Percentiles rank a stretch among this genome's conserved stretches.
Evolutionary conservation across 2,329 filamentous ascomycete species (phyloP).

Genomic region (Colletotrichum tamarilloi): DNA sequence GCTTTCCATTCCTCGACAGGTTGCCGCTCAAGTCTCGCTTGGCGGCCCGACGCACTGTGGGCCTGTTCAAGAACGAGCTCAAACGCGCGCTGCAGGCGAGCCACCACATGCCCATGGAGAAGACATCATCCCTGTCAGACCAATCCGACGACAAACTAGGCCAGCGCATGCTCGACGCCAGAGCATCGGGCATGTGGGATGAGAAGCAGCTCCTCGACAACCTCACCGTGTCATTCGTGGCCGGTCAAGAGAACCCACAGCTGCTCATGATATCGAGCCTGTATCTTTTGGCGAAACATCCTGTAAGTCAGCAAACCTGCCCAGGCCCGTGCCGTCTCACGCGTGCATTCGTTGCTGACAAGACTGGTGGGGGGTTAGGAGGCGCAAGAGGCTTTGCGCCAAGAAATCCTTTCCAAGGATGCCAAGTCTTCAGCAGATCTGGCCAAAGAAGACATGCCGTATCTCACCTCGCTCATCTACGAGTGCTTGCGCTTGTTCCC

Average conservation of each 20-base stretch:
- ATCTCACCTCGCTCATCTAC: constrained; percentile 56
- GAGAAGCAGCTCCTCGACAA: constrained; percentile 54
- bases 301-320: constrained; percentile 33
- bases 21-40: constrained; percentile 41
- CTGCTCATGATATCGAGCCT: constrained; percentile 48
- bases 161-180: constrained; percentile 39
- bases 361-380: constrained; percentile 31
- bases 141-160: constrained; percentile 31
- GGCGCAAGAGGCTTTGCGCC: constrained; percentile 44
- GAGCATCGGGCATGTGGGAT: constrained; percentile 36
- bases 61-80: constrained; percentile 42
- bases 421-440: constrained; percentile 31
- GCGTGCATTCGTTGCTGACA: constrained; percentile 3
- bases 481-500: constrained; percentile 60
- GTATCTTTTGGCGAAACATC: constrained; percentile 49
- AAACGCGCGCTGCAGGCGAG: constrained; percentile 27
- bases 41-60: constrained; percentile 41
- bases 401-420: constrained; percentile 42
- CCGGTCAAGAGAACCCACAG: constrained; percentile 55
- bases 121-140: constrained; percentile 11
- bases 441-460: constrained; percentile 48
- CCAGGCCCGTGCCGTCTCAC: constrained; percentile 3
- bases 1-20: constrained; percentile 47
- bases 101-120: neutral
- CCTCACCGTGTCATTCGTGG: constrained; percentile 51